These are phyloP conservation scores for Sporopachydermia quercuum DNA, from an alignment of 805 yeast species.

Conservation along the genomic window DNA sequence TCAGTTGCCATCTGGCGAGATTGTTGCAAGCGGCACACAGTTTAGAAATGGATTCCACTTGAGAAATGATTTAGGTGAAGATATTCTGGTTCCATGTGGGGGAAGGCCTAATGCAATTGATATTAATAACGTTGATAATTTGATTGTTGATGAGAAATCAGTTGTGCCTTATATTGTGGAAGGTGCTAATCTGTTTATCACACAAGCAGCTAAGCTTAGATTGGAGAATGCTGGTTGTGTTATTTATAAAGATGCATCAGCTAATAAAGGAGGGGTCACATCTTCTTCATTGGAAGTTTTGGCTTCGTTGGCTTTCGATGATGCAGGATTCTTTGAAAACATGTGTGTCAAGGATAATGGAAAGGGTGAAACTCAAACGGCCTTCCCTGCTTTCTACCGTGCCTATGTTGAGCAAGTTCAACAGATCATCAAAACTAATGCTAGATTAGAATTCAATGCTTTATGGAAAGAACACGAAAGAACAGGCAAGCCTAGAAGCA, in stretches of 20 bases:
- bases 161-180: constrained; percentile 82
- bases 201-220: constrained; percentile 82
- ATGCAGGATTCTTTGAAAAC: constrained; percentile 58
- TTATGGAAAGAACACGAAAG: constrained; percentile 62
- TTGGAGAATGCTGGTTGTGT: constrained; percentile 80
- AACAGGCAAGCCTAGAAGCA: constrained; percentile 45
- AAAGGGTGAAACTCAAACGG: no score
- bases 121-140: constrained; percentile 58
- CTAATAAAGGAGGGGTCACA: constrained; percentile 97
- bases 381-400: constrained; percentile 60
- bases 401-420: constrained; percentile 81
- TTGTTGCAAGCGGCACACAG: constrained; percentile 68
- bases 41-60: constrained; percentile 89
- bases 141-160: constrained; percentile 57
- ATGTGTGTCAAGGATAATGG: constrained; percentile 54
- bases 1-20: constrained; percentile 59
- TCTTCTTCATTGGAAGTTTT: constrained; percentile 91
- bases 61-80: constrained; percentile 46
- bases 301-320: constrained; percentile 86
- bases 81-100: constrained; percentile 92
- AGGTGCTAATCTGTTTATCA: constrained; percentile 92
- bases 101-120: constrained; percentile 97
- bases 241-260: constrained; percentile 88
- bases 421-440: constrained; percentile 57
- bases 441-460: constrained; percentile 71